Conservation (phyloP, 73 alveolate species). For the Halteria grandinella region DNA sequence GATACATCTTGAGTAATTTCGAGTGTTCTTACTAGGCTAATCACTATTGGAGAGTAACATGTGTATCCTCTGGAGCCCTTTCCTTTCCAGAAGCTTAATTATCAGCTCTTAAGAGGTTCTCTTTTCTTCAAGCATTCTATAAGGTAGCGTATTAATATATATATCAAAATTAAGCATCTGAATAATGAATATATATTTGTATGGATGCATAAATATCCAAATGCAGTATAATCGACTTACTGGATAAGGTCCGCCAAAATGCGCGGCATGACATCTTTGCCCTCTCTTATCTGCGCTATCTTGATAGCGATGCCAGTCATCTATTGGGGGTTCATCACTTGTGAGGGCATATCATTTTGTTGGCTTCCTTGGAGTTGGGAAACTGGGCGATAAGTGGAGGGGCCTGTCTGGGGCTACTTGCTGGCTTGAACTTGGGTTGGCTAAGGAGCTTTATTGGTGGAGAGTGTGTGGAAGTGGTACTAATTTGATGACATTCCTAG, state of each 20-base stretch:
- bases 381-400: no score
- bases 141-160: no score
- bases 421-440: no score
- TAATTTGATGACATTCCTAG: no score
- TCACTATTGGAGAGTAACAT: conserved; percentile 6
- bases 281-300: conserved; percentile 28
- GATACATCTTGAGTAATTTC: background rate
- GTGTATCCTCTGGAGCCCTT: conserved; percentile 9
- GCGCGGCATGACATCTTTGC: background rate
- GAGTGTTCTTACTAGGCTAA: background rate
- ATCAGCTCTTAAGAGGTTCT: conserved; percentile 23
- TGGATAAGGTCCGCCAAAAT: conserved; percentile 13
- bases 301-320: conserved; percentile 19
- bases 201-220: no score
- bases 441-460: no score
- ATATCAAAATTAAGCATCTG: no score
- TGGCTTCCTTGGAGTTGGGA: no score
- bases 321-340: conserved; percentile 12
- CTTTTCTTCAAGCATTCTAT: conserved; percentile 22
- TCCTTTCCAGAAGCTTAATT: conserved; percentile 18
- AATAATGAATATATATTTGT: no score
- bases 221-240: background rate
- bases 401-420: no score
- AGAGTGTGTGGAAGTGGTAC: no score
- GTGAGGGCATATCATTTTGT: conserved; percentile 30